Conservation (phyloP, 768 basidiomycete genomes). For the Auriscalpium orientale region DNA sequence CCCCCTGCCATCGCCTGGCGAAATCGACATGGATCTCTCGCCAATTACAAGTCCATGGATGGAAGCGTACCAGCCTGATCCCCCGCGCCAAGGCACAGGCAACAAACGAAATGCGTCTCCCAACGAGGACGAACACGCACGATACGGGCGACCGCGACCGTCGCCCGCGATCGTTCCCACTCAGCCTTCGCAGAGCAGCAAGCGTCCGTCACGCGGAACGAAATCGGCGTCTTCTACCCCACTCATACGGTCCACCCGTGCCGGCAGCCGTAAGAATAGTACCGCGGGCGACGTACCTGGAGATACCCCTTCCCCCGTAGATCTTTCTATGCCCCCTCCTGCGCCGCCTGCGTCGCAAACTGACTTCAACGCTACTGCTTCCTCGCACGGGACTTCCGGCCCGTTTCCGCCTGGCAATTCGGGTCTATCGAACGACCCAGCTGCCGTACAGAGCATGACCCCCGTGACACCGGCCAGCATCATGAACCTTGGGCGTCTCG, state of each 20-base stretch:
- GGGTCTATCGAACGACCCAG: conserved; percentile 4
- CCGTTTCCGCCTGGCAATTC: not conserved
- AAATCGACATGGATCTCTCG: conserved; percentile 68
- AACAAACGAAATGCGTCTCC: conserved; percentile 14
- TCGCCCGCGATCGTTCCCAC: conserved; percentile 7
- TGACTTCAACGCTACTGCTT: conserved; percentile 3
- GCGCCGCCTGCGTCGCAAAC: conserved; percentile 36
- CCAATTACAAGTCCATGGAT: conserved; percentile 81
- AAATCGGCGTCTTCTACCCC: conserved; percentile 16
- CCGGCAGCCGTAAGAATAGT: conserved; percentile 34
- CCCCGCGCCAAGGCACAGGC: conserved; percentile 9
- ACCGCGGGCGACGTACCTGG: conserved; percentile 21
- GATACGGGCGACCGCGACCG: conserved; percentile 8
- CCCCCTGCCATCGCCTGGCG: conserved; percentile 36
- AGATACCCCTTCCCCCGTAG: conserved; percentile 82
- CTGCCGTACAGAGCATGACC: conserved; percentile 33
- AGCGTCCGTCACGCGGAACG: conserved; percentile 5
- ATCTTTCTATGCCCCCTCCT: conserved; percentile 84
- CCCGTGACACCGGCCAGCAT: conserved; percentile 91
- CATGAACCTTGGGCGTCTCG: conserved; percentile 76
- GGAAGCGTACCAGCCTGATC: conserved; percentile 43
- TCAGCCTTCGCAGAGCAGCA: conserved; percentile 2
- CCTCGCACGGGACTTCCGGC: not conserved
- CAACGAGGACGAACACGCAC: conserved; percentile 8
- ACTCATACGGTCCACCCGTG: conserved; percentile 27